Evolutionary conservation across 2,329 filamentous ascomycete species (phyloP), one percentile per base, ranked within the genome.

Genomic region (Ophiostoma novo-ulmi): DNA sequence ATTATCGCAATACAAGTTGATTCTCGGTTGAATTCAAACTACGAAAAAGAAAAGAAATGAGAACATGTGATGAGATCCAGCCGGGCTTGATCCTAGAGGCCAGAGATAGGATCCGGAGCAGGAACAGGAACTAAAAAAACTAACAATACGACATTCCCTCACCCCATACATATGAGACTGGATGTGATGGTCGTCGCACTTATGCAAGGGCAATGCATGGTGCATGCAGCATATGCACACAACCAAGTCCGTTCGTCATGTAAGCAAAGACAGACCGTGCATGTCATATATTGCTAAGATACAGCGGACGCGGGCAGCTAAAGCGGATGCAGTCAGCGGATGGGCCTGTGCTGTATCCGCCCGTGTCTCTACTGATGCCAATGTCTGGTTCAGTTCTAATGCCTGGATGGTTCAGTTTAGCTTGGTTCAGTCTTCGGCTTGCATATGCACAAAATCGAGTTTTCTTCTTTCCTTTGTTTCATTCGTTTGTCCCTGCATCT

Each of bases 141-240:
- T 20, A 13, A 7, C 44, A 48, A 48, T 48, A n/a, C 44, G 44
- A 48, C 44, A 48, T 48, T 48, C 38, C 38, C 38, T 39, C 38
- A 13, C 17, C n/a, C 44, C 17, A 7, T 20, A 48, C 44, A 48
- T 48, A 8, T 17, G 17, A 31, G 22, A 31, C n/a, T 26, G 17
- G 1, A 48, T 48, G 48, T 55, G n/a, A 58, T 58, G 52, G 52
- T 26, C 52, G 52, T 26, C 52, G 26, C 58, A 63, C 58, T 63
- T 63, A 63, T 63, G 58, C 58, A 63, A 63, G 58, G 58, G 58
- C 58, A 63, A 63, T 58, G 58, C 58, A 63, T 58, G 22, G n/a
- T 58, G 52, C 52, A 55, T 55, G 26, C 55, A 26, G 55, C 44
- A 52, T 17, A 61, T 61, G 55, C 55, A 35, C 55, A 61, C 55